A percentile compares a stretch with the other conserved stretches of the same genome.
phyloP scores from a whole-genome alignment of 495 filamentous ascomycete genomes.

The Neurospora terricola region DNA sequence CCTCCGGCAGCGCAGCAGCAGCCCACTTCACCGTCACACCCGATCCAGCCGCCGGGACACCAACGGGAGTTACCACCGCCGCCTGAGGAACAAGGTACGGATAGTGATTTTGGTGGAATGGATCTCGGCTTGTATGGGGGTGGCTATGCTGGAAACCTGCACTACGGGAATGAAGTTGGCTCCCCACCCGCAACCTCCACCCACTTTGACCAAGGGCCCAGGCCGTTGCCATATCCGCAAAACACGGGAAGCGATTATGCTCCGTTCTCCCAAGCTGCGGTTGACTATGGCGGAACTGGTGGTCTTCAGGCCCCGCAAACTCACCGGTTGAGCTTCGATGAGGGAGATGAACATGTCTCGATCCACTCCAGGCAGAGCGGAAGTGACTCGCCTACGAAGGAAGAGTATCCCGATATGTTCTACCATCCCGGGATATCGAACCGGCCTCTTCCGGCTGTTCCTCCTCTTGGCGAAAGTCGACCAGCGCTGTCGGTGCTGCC shows the following conservation, averaged over 20 bases:
- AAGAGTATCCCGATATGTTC: constrained; percentile 80
- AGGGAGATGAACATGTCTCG: constrained; percentile 69
- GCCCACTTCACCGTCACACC: background rate
- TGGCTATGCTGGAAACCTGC: constrained; percentile 60
- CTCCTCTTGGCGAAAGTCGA: constrained; percentile 34
- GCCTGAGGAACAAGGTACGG: constrained; percentile 45
- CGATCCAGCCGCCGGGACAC: background rate
- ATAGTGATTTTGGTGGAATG: constrained; percentile 61
- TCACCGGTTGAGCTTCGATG: constrained; percentile 79
- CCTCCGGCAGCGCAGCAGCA: constrained; percentile 1
- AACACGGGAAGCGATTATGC: constrained; percentile 27
- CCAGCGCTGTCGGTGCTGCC: constrained; percentile 28
- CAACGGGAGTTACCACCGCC: constrained; percentile 15
- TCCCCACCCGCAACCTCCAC: constrained; percentile 25
- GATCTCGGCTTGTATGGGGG: constrained; percentile 67
- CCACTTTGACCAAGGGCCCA: constrained; percentile 16
- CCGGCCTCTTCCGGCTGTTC: constrained; percentile 73
- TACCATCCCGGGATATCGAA: constrained; percentile 73
- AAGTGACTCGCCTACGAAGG: constrained; percentile 47
- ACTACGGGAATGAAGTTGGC: constrained; percentile 56
- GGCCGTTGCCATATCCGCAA: constrained; percentile 28
- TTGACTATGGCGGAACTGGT: constrained; percentile 76
- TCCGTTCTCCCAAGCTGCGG: constrained; percentile 31
- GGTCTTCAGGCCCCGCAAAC: constrained; percentile 65
- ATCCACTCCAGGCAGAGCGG: constrained; percentile 41